Evolutionary conservation across 495 filamentous ascomycete genomes (phyloP).

Genomic region (Ascobolus immersus): DNA sequence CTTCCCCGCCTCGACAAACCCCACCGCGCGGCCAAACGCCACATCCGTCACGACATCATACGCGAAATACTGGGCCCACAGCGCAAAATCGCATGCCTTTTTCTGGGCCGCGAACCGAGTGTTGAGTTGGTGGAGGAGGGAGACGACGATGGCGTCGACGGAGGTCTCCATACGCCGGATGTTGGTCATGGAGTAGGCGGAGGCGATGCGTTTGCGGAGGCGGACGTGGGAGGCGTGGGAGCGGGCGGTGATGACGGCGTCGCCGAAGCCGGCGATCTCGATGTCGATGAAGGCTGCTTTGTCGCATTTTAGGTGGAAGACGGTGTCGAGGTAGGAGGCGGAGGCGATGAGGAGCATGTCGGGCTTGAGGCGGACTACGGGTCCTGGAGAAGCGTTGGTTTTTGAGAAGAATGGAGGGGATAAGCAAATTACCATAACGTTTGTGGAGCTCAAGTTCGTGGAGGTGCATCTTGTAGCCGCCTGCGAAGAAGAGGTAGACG

Average conservation of each 20-base stretch:
- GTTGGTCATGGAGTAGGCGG: conserved; percentile 11
- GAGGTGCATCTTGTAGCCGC: conserved; percentile 22
- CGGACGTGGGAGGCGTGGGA: conserved; percentile 19
- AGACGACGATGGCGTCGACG: conserved; percentile 12
- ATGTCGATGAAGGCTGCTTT: conserved; percentile 7
- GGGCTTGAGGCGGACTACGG: conserved; percentile 30
- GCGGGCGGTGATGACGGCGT: conserved; percentile 21
- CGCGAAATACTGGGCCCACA: conserved; percentile 24
- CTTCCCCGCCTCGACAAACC: conserved; percentile 9
- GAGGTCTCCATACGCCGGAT: conserved; percentile 19
- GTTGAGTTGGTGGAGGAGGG: too few species aligned
- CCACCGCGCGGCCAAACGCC: conserved; percentile 8
- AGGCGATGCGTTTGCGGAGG: conserved; percentile 23
- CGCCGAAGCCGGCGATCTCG: conserved; percentile 17
- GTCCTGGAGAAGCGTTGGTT: too few species aligned
- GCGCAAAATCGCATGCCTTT: conserved; percentile 25
- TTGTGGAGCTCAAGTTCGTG: conserved; percentile 24
- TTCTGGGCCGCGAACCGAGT: too few species aligned
- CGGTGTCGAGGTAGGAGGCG: conserved; percentile 14
- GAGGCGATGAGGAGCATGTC: conserved; percentile 29
- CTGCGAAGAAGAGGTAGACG: conserved; percentile 16
- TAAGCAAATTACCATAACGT: conserved; percentile 20
- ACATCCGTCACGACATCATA: conserved; percentile 12
- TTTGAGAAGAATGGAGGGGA: too few species aligned
- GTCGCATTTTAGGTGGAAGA: conserved; percentile 8